These are phyloP conservation scores for Phoenix roebelenii DNA, from an alignment of 176 grass and related monocot genomes.

Conservation along the genomic window DNA sequence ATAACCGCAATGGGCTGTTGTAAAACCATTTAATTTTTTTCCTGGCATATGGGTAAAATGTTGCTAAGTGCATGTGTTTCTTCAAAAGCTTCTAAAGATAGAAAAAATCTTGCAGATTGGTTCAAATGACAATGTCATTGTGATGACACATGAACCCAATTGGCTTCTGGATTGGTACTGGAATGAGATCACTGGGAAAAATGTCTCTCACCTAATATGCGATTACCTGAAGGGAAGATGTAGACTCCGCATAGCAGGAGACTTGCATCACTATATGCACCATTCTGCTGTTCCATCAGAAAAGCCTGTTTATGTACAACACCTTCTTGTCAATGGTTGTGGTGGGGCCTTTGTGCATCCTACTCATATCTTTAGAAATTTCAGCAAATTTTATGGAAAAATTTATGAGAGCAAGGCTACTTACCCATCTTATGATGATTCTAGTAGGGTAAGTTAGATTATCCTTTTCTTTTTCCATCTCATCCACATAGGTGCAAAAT, in stretches of 20 bases:
- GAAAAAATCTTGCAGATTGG: slow-evolving; percentile 51
- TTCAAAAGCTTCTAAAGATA: slow-evolving; percentile 6
- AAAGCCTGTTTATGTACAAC: slow-evolving; percentile 56
- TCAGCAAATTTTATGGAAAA: slow-evolving; percentile 65
- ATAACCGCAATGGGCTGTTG: no score
- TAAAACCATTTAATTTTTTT: no score
- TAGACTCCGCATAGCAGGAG: slow-evolving; percentile 83
- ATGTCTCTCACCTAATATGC: slow-evolving; percentile 68
- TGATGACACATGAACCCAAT: slow-evolving; percentile 93
- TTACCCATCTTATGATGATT: slow-evolving; percentile 81
- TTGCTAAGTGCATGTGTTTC: not conserved
- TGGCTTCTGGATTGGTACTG: slow-evolving; percentile 99
- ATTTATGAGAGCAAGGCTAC: slow-evolving; percentile 63
- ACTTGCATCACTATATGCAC: slow-evolving; percentile 99
- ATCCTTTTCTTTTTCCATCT: not conserved
- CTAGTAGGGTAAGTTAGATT: slow-evolving; percentile 68
- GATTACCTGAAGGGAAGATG: slow-evolving; percentile 83
- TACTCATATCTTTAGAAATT: slow-evolving; percentile 83
- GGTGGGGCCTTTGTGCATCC: slow-evolving; percentile 96
- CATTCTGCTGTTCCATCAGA: slow-evolving; percentile 51
- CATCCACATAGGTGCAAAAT: no score
- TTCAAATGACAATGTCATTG: slow-evolving; percentile 70
- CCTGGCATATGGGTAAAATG: no score
- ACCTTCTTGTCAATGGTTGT: slow-evolving; percentile 95
- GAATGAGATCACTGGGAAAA: slow-evolving; percentile 65